Evolutionary conservation across 305 asterid species (phyloP).

Genomic region (Fraxinus ornus): DNA sequence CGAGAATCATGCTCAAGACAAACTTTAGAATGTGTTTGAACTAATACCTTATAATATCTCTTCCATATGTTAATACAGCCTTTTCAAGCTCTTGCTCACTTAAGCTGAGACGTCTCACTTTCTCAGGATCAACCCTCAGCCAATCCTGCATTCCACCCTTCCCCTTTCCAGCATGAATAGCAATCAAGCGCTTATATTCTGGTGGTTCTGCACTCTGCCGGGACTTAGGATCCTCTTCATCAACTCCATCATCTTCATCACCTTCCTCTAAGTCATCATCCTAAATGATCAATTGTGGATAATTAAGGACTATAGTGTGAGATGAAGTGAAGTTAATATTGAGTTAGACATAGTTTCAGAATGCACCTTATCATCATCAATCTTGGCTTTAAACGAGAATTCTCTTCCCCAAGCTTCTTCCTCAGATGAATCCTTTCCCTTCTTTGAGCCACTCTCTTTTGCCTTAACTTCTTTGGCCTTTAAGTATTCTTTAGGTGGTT

Average conservation of each 20-base stretch:
- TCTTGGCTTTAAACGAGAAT: conserved; percentile 29
- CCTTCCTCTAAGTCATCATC: conserved; percentile 44
- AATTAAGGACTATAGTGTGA: conserved; percentile 8
- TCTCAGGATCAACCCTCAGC: conserved; percentile 62
- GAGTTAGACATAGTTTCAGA: conserved; percentile 16
- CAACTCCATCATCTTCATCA: conserved; percentile 38
- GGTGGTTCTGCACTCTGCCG: conserved; percentile 48
- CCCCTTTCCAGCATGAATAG: conserved; percentile 93
- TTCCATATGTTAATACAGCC: conserved; percentile 47
- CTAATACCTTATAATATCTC: conserved; percentile 58
- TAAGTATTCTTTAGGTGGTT: conserved; percentile 86
- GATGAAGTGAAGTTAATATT: conserved; percentile 4
- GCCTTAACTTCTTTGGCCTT: conserved; percentile 42
- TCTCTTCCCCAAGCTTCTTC: conserved; percentile 53
- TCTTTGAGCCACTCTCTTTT: conserved; percentile 35
- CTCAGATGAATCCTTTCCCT: conserved; percentile 27
- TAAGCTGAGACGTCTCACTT: conserved; percentile 86
- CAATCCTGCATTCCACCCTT: conserved; percentile 79
- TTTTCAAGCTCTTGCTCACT: conserved; percentile 71
- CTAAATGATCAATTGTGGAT: conserved; percentile 20
- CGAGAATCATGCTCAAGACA: background rate
- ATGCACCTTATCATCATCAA: conserved; percentile 38
- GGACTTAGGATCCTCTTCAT: conserved; percentile 46
- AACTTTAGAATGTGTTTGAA: conserved; percentile 8
- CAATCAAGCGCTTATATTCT: conserved; percentile 67